Evolutionary conservation across 2,329 filamentous ascomycete species (phyloP).

Genomic region (Metarhizium humberi): DNA sequence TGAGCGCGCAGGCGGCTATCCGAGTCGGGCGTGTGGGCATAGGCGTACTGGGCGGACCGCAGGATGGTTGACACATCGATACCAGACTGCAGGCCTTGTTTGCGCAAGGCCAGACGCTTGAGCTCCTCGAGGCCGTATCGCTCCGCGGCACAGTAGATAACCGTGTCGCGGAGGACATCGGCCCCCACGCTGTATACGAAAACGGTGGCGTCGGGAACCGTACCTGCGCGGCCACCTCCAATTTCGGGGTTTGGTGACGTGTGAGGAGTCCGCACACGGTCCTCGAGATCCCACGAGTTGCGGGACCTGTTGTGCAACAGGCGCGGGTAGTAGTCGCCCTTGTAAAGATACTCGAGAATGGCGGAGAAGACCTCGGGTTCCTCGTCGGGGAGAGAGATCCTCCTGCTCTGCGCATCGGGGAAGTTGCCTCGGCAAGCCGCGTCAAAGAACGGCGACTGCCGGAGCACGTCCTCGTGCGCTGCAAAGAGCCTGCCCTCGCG

Average conservation of each 20-base stretch:
- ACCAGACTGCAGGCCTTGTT: slow-evolving; percentile 87
- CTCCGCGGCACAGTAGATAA: slow-evolving; percentile 88
- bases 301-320: slow-evolving; percentile 78
- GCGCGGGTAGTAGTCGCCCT: slow-evolving; percentile 89
- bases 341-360: slow-evolving; percentile 94
- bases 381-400: slow-evolving; percentile 62
- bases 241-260: slow-evolving; percentile 43
- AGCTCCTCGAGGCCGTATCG: slow-evolving; percentile 86
- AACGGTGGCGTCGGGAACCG: slow-evolving; percentile 47
- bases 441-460: slow-evolving; percentile 76
- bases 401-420: slow-evolving; percentile 68
- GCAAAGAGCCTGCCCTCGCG: slow-evolving; percentile 83
- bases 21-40: slow-evolving; percentile 87
- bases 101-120: slow-evolving; percentile 82
- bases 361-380: slow-evolving; percentile 91
- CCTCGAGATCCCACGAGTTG: slow-evolving; percentile 85
- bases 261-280: slow-evolving; percentile 34
- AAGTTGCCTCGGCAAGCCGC: slow-evolving; percentile 62
- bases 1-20: slow-evolving; percentile 91
- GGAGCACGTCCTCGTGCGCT: slow-evolving; percentile 86
- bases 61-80: slow-evolving; percentile 90
- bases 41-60: slow-evolving; percentile 87
- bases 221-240: slow-evolving; percentile 33
- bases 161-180: slow-evolving; percentile 80
- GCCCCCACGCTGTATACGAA: slow-evolving; percentile 66